Base-by-base conservation (phyloP, 139 green algal genomes). In the Chlamydomonas urium region DNA sequence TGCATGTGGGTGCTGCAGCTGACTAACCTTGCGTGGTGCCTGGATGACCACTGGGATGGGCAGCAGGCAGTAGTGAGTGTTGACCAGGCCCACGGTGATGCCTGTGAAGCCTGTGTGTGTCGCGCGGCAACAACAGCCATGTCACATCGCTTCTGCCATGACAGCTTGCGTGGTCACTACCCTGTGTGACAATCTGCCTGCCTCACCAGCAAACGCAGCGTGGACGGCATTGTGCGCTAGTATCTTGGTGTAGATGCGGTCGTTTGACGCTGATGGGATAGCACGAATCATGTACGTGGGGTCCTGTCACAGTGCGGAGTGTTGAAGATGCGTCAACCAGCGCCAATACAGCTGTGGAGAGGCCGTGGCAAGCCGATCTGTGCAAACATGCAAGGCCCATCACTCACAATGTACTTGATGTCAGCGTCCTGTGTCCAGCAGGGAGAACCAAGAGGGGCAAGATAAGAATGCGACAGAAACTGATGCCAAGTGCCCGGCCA, bases 211-310 rank as follows among this genome's bases (percentile, higher is more conserved):
- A 88, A 98, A 98, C 0, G 94, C 94, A 23, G 86, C 93, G 81
- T 98, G 94, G 48, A 98, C 94, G 5, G 94, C 94, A 34, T 86
- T 88, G 75, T 98, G 94, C 5, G 89, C 94, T 63, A 98, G 79
- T 47, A 98, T 76, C 45, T 96, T 98, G 86, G 91, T 96, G 78
- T 93, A 93, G 76, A 97, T 90, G 77, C 89, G 91, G 81, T 97
- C 91, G 53, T 85, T 93, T 45, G 83, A 90, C 73, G 89, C 97
- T 60, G 90, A 93, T 6, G 89, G 88, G 62, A 97, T 91, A 47
- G 94, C 93, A 37, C 94, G 84, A 69, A 98, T 97, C 89, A 98
- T 97, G 90, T 99, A 99, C 8, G 72, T 78, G 32, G 72, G 72
- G 31, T 78, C 63, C 53, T 63, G 53, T 31, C 17, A 63, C 42